A percentile compares a stretch with the other conserved stretches of the same genome.
These are phyloP conservation scores for Alternaria triticimaculans DNA, from an alignment of 2,329 filamentous ascomycete genomes.

Conservation along the genomic window DNA sequence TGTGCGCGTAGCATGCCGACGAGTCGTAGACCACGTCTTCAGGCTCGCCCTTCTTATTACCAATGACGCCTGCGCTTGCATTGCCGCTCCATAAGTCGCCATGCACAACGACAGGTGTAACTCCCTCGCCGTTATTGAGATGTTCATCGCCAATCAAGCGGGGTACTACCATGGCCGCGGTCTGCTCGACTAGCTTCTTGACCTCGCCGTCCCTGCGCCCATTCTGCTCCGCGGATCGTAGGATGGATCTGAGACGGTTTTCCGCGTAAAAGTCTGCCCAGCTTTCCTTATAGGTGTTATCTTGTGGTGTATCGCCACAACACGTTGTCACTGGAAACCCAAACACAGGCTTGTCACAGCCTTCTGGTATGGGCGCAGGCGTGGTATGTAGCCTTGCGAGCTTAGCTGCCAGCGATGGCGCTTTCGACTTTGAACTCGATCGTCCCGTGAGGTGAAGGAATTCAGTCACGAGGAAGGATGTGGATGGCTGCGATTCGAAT, in stretches of 20 bases:
- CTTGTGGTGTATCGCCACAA: constrained; percentile 83
- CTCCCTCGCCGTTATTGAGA: constrained; percentile 64
- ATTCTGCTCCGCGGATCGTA: constrained; percentile 62
- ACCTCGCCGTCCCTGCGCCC: constrained; percentile 72
- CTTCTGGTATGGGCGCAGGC: constrained; percentile 69
- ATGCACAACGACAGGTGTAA: constrained; percentile 83
- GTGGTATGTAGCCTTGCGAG: constrained; percentile 80
- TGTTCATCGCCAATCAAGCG: constrained; percentile 73
- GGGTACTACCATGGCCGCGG: constrained; percentile 72
- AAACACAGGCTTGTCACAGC: constrained; percentile 68
- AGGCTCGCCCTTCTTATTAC: constrained; percentile 61
- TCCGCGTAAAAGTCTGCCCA: constrained; percentile 91
- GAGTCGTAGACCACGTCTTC: constrained; percentile 87
- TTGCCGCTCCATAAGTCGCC: constrained; percentile 97
- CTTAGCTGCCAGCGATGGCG: constrained; percentile 71
- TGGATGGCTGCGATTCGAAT: constrained; percentile 56
- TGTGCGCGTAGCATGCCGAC: constrained; percentile 81
- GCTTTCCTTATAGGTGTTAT: constrained; percentile 73
- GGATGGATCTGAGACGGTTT: constrained; percentile 71
- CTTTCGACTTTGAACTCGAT: constrained; percentile 28
- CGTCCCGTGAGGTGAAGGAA: constrained; percentile 68
- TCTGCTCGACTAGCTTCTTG: constrained; percentile 67
- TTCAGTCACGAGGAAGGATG: constrained; percentile 71
- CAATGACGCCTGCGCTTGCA: constrained; percentile 69
- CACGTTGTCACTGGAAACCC: constrained; percentile 87